Evolutionary conservation across 2,329 filamentous ascomycete species (phyloP).

Genomic region (Hymenoscyphus albidus): DNA sequence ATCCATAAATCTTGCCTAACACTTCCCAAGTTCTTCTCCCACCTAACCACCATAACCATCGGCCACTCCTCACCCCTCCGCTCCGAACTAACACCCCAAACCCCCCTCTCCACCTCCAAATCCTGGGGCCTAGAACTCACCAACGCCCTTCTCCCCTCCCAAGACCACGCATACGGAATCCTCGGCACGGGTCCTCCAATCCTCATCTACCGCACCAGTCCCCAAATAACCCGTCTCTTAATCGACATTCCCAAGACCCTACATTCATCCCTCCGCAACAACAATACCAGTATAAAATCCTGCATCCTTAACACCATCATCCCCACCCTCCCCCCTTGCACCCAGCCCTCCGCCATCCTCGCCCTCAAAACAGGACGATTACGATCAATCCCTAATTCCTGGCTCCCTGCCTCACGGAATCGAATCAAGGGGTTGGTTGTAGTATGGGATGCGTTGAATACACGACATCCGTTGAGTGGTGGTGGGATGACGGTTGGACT

Average conservation of each 20-base stretch:
- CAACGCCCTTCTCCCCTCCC: neutral
- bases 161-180: neutral
- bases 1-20: neutral
- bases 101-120: neutral
- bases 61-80: neutral
- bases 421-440: neutral
- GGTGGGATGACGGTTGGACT: conserved; percentile 16
- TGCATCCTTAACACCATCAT: neutral
- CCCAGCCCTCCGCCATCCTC: neutral
- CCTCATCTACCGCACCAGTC: neutral
- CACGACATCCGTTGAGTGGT: conserved; percentile 14
- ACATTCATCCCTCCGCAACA: neutral
- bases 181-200: neutral
- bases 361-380: neutral
- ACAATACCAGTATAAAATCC: neutral
- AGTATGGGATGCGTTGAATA: conserved; percentile 15
- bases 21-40: neutral
- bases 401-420: neutral
- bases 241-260: neutral
- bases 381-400: neutral
- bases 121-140: neutral
- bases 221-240: neutral
- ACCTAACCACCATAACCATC: neutral
- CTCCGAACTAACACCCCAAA: neutral
- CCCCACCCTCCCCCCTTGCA: neutral